Evolutionary conservation across 805 yeast genomes (phyloP).

Genomic region (Cephaloascus fragrans): DNA sequence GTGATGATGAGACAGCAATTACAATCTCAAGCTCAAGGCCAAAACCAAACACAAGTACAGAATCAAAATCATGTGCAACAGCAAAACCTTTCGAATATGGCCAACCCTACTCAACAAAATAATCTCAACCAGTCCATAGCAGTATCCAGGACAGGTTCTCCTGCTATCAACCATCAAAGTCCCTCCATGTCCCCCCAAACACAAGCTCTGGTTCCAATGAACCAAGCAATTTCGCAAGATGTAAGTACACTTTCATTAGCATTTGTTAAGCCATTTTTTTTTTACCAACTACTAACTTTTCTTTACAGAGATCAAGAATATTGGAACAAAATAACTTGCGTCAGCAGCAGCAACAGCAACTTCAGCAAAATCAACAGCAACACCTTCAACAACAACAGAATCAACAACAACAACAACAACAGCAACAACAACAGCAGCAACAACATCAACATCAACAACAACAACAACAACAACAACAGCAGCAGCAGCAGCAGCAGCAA

Average conservation of each 20-base stretch:
- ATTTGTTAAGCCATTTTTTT: background rate
- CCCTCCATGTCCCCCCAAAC: slow-evolving; percentile 2
- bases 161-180: slow-evolving; percentile 1
- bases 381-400: no score
- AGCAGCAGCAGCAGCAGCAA: slow-evolving; percentile 9
- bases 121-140: slow-evolving; percentile 1
- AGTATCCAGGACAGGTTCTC: background rate
- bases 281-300: background rate
- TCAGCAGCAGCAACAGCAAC: slow-evolving; percentile 8
- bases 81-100: slow-evolving; percentile 2
- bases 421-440: slow-evolving; percentile 5
- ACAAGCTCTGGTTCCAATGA: background rate
- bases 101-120: slow-evolving; percentile 1
- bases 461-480: slow-evolving; percentile 5
- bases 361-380: slow-evolving; percentile 6
- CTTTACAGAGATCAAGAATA: background rate
- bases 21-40: slow-evolving; percentile 6
- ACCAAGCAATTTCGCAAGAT: background rate
- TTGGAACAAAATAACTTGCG: slow-evolving; percentile 2
- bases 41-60: slow-evolving; percentile 2
- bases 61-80: slow-evolving; percentile 1
- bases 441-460: slow-evolving; percentile 6
- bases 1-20: slow-evolving; percentile 33
- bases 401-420: slow-evolving; percentile 1
- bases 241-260: no score